A percentile compares a stretch with the other conserved stretches of the same genome.
Evolutionary conservation across 495 filamentous ascomycete species (phyloP).

Genomic region (Ramalina intermedia): DNA sequence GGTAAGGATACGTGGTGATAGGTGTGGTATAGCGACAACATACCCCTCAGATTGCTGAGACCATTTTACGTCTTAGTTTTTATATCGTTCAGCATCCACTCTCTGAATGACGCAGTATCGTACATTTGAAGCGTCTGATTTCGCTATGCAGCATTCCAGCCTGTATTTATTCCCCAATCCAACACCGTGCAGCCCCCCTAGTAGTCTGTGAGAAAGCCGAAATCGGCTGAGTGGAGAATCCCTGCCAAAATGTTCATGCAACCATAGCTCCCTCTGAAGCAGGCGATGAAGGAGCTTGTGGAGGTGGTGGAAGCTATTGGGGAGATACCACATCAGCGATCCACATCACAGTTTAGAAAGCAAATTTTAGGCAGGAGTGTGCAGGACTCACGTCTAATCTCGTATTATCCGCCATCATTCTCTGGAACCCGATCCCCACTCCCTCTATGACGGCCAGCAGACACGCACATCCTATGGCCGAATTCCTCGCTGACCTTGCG

Average conservation of each 20-base stretch:
- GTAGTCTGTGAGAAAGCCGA: not conserved
- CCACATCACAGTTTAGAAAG: not conserved
- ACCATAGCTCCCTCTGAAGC: slow-evolving; percentile 12
- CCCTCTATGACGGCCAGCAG: slow-evolving; percentile 93
- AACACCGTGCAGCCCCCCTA: not conserved
- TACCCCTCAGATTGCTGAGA: too few relatives aligned
- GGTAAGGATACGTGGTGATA: too few relatives aligned
- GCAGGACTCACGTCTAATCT: slow-evolving; percentile 53
- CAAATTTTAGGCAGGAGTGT: not conserved
- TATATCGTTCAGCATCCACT: not conserved
- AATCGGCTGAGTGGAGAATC: slow-evolving; percentile 13
- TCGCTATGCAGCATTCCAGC: slow-evolving; percentile 2
- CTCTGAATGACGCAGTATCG: not conserved
- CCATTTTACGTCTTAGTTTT: not conserved
- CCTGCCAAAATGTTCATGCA: slow-evolving; percentile 6
- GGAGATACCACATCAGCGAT: not conserved
- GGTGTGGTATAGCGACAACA: too few relatives aligned
- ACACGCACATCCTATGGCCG: slow-evolving; percentile 87
- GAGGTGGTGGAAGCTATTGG: slow-evolving; percentile 6
- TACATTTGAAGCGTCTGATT: not conserved
- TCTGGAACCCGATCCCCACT: slow-evolving; percentile 91
- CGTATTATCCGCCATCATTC: slow-evolving; percentile 88
- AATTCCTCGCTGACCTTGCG: slow-evolving; percentile 74
- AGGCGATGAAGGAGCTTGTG: slow-evolving; percentile 6
- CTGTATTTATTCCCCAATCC: not conserved